Evolutionary conservation across 108 stramenopile genomes (phyloP), one percentile per base, ranked within the genome.

Genomic region (Craspedostauros australis): DNA sequence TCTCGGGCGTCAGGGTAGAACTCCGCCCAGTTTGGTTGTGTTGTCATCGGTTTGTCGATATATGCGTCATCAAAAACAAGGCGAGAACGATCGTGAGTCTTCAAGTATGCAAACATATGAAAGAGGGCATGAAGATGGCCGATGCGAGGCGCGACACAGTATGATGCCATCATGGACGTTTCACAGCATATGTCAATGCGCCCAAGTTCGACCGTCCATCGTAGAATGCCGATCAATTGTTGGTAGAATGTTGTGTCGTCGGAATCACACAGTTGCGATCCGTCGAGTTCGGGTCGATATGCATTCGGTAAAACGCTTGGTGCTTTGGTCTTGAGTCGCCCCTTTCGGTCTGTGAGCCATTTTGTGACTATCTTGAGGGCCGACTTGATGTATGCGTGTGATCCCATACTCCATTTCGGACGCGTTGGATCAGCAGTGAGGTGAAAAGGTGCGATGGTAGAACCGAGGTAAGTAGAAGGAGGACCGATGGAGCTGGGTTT

Each of bases 201-300:
- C 24, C 73, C 65, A 2, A 74, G 22, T 36, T 78, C 68, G 20
- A 73, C 68, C 39, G 60, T 55, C 72, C 72, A 78, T 16, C 68
- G 50, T 2, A 70, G 1, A 72, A 72, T 28, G 7, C 70, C 70
- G n/a, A 72, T 62, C 32, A 54, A 24, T 30, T 33, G 30, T 28
- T 44, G 46, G 36, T 22, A 72, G 19, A 14, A 49, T n/a, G 25
- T 25, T 28, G 47, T 27, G 12, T 28, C 25, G 5, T 26, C 26
- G 8, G 47, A 7, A 9, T 27, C 47, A 23, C 25, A 20, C 20
- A 16, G 5, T 5, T 5, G 12, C 12, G 42, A 9, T n/a, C 24
- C 26, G 9, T 58, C 57, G 15, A 46, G 22, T 36, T 58, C 57
- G 5, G 46, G 57, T 11, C 39, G 29, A 33, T 50, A 56, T 6